Evolutionary conservation across 1,139 yeast species (phyloP).

Genomic region (Hansenula anomala): DNA sequence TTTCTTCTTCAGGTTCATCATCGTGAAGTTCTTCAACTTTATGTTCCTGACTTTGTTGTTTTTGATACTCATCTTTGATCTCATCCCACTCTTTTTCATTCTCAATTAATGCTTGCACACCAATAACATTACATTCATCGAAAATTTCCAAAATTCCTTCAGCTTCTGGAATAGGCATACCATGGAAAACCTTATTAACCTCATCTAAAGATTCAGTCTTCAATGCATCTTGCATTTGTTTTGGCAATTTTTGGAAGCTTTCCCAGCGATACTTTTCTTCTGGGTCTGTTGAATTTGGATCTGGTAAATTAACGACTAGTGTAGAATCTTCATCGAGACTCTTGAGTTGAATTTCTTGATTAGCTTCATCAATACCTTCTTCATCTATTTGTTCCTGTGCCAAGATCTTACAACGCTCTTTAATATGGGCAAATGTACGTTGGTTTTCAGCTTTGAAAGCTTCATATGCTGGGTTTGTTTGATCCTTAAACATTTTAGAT

Average conservation of each 20-base stretch:
- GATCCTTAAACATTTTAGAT: conserved; percentile 49
- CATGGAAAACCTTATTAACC: conserved; percentile 79
- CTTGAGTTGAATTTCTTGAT: conserved; percentile 73
- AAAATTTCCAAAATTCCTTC: conserved; percentile 70
- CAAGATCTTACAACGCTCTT: conserved; percentile 66
- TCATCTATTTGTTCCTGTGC: conserved; percentile 33
- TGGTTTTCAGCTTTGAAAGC: conserved; percentile 74
- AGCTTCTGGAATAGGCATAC: conserved; percentile 74
- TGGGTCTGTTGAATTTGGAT: conserved; percentile 37
- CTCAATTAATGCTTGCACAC: conserved; percentile 72
- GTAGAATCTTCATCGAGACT: conserved; percentile 83
- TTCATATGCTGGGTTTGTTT: conserved; percentile 51
- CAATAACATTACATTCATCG: conserved; percentile 79
- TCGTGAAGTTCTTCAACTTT: no score
- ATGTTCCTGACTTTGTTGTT: conserved; percentile 8
- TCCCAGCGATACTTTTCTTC: conserved; percentile 49
- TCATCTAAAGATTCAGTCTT: conserved; percentile 65
- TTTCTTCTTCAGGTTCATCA: conserved; percentile 3
- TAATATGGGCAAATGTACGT: conserved; percentile 68
- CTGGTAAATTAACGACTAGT: conserved; percentile 70
- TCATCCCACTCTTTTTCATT: conserved; percentile 65
- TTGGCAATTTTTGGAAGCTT: conserved; percentile 53
- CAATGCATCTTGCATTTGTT: conserved; percentile 71
- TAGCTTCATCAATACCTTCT: conserved; percentile 29
- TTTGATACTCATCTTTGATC: conserved; percentile 39